phyloP scores from a whole-genome alignment of 441 rosid genomes.

The Mallotus japonicus region DNA sequence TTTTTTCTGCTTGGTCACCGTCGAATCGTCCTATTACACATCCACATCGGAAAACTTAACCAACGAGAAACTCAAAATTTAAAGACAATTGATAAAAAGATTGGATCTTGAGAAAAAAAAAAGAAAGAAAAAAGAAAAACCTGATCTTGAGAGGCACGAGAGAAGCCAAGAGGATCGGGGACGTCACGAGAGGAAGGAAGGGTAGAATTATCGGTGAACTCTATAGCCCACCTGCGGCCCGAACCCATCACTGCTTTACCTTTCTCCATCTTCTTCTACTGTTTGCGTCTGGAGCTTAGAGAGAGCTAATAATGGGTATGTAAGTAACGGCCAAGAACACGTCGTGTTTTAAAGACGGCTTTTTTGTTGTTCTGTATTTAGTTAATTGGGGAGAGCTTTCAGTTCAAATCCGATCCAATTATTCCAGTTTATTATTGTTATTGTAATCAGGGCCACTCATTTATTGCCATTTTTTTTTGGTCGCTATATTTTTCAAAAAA shows the following conservation, averaged over 20 bases:
- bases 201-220: slow-evolving; percentile 80
- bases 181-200: slow-evolving; percentile 80
- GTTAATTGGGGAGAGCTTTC: no score
- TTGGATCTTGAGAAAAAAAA: no score
- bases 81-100: not conserved
- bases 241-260: slow-evolving; percentile 93
- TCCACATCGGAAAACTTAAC: not conserved
- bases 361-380: no score
- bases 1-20: slow-evolving; percentile 79
- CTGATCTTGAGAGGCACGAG: slow-evolving; percentile 87
- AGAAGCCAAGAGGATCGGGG: slow-evolving; percentile 89
- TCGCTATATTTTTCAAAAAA: no score
- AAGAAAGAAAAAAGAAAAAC: slow-evolving; percentile 23
- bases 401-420: no score
- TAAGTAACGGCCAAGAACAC: no score
- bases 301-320: no score
- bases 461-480: no score
- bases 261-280: slow-evolving; percentile 61
- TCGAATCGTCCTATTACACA: slow-evolving; percentile 68
- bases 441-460: no score
- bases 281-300: no score
- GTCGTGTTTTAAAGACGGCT: no score
- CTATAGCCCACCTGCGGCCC: slow-evolving; percentile 96
- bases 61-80: not conserved
- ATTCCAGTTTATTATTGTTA: no score